phyloP scores from a whole-genome alignment of 2,329 filamentous ascomycete genomes.

The Xylaria multiplex region DNA sequence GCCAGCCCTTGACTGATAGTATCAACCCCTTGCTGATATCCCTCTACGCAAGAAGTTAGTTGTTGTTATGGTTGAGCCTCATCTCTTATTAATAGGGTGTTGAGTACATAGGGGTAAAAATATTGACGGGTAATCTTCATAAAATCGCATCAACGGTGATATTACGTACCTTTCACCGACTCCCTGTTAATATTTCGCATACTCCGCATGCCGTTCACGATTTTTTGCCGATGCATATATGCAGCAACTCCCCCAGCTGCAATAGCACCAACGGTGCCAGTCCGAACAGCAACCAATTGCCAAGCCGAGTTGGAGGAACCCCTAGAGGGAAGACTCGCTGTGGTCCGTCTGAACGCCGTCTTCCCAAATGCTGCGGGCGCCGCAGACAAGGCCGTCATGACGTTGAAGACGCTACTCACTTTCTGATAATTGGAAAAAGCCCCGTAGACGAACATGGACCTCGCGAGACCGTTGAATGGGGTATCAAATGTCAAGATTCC shows the following conservation, averaged over 20 bases:
- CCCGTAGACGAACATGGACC: conserved; percentile 69
- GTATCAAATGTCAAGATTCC: conserved; percentile 87
- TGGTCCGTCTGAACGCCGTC: conserved; percentile 50
- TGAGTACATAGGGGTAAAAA: not conserved
- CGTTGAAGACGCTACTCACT: conserved; percentile 65
- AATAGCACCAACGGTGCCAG: conserved; percentile 83
- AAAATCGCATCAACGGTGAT: not conserved
- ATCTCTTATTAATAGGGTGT: not conserved
- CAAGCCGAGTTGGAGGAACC: conserved; percentile 54
- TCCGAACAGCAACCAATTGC: conserved; percentile 77
- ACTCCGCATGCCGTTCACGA: conserved; percentile 61
- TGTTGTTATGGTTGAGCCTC: not conserved
- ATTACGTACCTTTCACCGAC: conserved; percentile 50
- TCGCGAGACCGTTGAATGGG: conserved; percentile 75
- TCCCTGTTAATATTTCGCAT: conserved; percentile 60
- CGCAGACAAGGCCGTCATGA: conserved; percentile 64
- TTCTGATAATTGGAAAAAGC: conserved; percentile 69
- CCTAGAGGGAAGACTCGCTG: conserved; percentile 37
- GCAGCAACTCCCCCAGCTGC: conserved; percentile 83
- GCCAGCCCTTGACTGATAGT: conserved; percentile 63
- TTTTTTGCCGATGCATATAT: conserved; percentile 79
- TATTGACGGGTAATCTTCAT: not conserved
- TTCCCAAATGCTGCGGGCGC: conserved; percentile 57
- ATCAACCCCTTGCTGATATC: conserved; percentile 61
- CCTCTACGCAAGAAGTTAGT: conserved; percentile 45